Percentiles rank a stretch among this genome's conserved stretches.
Evolutionary conservation across 345 rosid species (phyloP).

Genomic region (rapeseed (Brassica napus)): Da-Ae NC_063449.1:46680001-46680500

Average conservation of each 20-base stretch:
- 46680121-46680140: neutral
- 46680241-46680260: neutral
- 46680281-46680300: neutral
- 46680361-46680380: neutral
- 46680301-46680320: neutral
- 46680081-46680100: neutral
- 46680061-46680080: neutral
- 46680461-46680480: neutral
- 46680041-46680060: constrained; percentile 6
- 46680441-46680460: neutral
- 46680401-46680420: neutral
- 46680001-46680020: neutral
- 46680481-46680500: neutral
- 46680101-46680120: neutral
- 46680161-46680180: neutral
- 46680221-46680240: neutral
- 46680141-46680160: neutral
- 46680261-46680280: neutral
- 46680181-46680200: neutral
- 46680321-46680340: neutral
- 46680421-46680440: neutral
- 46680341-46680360: neutral
- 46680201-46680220: neutral
- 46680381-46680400: neutral
- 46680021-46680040: neutral